Percentiles rank a stretch among this genome's conserved stretches.
Conservation (phyloP, 2,329 filamentous ascomycete species). For the Tolypocladium guangdongense region DNA sequence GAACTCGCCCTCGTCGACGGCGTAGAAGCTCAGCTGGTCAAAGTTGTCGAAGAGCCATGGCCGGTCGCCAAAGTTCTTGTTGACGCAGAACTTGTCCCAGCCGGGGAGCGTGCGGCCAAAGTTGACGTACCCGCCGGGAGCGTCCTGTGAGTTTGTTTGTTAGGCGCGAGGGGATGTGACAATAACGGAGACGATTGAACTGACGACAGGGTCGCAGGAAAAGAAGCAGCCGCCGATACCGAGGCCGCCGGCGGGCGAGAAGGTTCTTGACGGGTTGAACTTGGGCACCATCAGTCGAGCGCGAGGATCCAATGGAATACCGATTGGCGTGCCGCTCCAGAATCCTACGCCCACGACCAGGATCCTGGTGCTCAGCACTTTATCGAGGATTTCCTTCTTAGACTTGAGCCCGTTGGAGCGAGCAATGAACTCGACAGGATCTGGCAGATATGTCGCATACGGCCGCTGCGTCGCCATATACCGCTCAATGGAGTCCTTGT, state of each 20-base stretch:
- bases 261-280: constrained; percentile 11
- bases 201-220: constrained; percentile 1
- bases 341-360: constrained; percentile 11
- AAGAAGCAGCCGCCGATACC: constrained; percentile 1
- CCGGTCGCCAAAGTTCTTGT: constrained; percentile 1
- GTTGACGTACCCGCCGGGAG: constrained; percentile 23
- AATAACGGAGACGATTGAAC: background rate
- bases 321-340: constrained; percentile 22
- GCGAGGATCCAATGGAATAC: constrained; percentile 7
- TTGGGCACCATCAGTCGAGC: constrained; percentile 12
- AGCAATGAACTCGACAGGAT: constrained; percentile 41
- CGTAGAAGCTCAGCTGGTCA: constrained; percentile 18
- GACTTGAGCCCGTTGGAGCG: constrained; percentile 24
- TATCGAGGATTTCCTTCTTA: constrained; percentile 19
- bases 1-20: constrained; percentile 18
- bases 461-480: constrained; percentile 50
- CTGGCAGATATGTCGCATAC: constrained; percentile 47
- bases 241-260: background rate
- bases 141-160: background rate
- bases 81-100: constrained; percentile 17
- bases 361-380: constrained; percentile 19
- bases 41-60: constrained; percentile 25
- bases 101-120: constrained; percentile 16
- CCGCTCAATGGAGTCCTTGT: constrained; percentile 18
- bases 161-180: background rate